Evolutionary conservation across 139 green algal genomes (phyloP).

Genomic region (Spirogloea muscicola): DNA sequence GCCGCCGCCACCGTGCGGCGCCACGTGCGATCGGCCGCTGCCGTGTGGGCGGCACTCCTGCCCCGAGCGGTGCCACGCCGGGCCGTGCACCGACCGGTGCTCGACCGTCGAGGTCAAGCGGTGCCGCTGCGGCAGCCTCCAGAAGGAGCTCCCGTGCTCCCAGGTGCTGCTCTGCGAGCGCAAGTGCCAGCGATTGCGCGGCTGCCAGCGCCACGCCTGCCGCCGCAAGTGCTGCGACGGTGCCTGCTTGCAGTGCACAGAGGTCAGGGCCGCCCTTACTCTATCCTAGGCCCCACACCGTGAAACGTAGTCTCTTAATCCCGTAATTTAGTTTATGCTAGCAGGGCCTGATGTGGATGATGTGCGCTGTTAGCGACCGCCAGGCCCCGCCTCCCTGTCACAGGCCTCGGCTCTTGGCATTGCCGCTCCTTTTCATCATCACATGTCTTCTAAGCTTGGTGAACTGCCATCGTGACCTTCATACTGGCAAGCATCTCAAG

Average conservation of each 20-base stretch:
- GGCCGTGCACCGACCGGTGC: conserved; percentile 58
- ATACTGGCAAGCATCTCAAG: too few relatives aligned
- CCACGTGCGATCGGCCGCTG: conserved; percentile 76
- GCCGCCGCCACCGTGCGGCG: conserved; percentile 68
- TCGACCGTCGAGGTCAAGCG: conserved; percentile 48
- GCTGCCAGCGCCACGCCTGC: conserved; percentile 61
- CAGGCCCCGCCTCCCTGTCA: too few relatives aligned
- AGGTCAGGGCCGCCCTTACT: too few relatives aligned
- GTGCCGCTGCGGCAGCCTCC: conserved; percentile 54
- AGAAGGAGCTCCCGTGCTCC: conserved; percentile 51
- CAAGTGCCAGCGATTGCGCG: conserved; percentile 19
- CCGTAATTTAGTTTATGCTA: too few relatives aligned
- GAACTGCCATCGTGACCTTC: too few relatives aligned
- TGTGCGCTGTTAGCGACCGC: too few relatives aligned
- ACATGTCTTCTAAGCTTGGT: too few relatives aligned
- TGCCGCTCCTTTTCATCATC: too few relatives aligned
- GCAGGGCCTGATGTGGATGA: too few relatives aligned
- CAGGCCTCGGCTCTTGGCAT: too few relatives aligned
- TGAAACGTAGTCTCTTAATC: too few relatives aligned
- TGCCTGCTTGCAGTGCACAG: conserved; percentile 74
- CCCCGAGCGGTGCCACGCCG: conserved; percentile 66
- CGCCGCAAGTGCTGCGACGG: conserved; percentile 80
- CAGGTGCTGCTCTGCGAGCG: conserved; percentile 67
- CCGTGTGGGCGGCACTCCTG: conserved; percentile 66
- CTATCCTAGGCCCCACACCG: too few relatives aligned